Conservation (phyloP, 1,284 basidiomycete genomes). For the Cutaneotrichosporon cyanovorans region DNA sequence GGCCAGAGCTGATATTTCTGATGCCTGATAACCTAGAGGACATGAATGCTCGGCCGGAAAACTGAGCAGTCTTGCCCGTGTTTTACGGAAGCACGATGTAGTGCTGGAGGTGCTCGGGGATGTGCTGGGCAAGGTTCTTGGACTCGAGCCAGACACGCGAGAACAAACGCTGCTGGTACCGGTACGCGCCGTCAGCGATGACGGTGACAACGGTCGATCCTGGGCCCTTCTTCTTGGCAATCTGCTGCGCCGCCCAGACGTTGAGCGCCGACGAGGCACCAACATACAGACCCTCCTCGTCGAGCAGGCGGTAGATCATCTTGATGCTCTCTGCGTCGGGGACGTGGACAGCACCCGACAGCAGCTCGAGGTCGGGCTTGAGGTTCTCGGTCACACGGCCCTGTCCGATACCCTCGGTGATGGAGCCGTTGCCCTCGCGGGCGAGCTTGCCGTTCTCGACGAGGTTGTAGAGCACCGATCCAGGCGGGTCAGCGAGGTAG, state of each 20-base stretch:
- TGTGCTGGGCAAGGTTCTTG: slow-evolving; percentile 70
- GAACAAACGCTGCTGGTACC: slow-evolving; percentile 89
- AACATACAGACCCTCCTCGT: slow-evolving; percentile 89
- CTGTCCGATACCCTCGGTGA: slow-evolving; percentile 99
- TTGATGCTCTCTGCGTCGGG: slow-evolving; percentile 82
- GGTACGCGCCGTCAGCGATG: slow-evolving; percentile 16
- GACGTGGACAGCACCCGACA: slow-evolving; percentile 78
- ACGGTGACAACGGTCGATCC: slow-evolving; percentile 81
- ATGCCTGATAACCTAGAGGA: too few relatives aligned
- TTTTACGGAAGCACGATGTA: slow-evolving; percentile 67
- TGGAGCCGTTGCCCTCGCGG: slow-evolving; percentile 70
- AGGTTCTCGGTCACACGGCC: slow-evolving; percentile 95
- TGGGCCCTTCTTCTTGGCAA: slow-evolving; percentile 73
- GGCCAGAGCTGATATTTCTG: too few relatives aligned
- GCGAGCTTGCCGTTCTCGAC: slow-evolving; percentile 73
- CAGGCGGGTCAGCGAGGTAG: slow-evolving; percentile 95
- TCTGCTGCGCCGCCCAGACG: slow-evolving; percentile 83
- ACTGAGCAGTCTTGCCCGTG: too few relatives aligned
- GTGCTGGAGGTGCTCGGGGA: slow-evolving; percentile 73
- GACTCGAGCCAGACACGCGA: slow-evolving; percentile 87
- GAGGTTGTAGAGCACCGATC: slow-evolving; percentile 83
- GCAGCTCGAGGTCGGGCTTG: slow-evolving; percentile 67
- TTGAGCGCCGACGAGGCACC: slow-evolving; percentile 96
- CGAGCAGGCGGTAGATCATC: slow-evolving; percentile 89
- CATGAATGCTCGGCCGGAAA: too few relatives aligned